Evolutionary conservation across 2,329 filamentous ascomycete species (phyloP), one percentile per base, ranked within the genome.

Genomic region (Periconia digitata): DNA sequence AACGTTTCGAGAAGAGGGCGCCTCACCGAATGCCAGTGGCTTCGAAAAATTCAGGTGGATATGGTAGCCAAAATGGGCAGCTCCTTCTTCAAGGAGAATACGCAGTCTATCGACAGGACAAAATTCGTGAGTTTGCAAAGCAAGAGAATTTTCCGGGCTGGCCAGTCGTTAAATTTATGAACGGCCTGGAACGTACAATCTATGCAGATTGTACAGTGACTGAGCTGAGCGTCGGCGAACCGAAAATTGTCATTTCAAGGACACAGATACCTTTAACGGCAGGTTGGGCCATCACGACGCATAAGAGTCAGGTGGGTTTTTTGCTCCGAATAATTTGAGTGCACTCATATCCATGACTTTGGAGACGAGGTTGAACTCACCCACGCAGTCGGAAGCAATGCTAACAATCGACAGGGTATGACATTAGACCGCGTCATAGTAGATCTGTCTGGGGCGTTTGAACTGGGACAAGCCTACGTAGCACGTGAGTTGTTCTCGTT

Each of bases 281-380:
- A 0, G 84, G 78, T 0, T 87, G 83, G 80, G 84, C 84, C 0
- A 77, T 85, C 58, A 86, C 78, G 0, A 79, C 85, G 2, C 84
- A 87, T 62, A 85, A 84, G 62, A 76, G 76, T 7, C 63, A 67
- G 53, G 62, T 62, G 50, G 15, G 49, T 36, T n/a, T n/a, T n/a
- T n/a, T n/a, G n/a, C n/a, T n/a, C n/a, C 27, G 27, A 32, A 32
- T 27, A 27, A 27, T 13, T 13, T 6, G 24, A 13, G 24, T 13
- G 13, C 24, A 27, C 24, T 27, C 24, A 27, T 27, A 13, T 7
- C 24, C 24, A 27, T 13, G 7, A 13, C 13, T 6, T 27, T 27
- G 6, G 24, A 13, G 6, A 7, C 24, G 13, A 27, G 13, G 24
- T 27, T 6, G n/a, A 32, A n/a, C 20, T 39, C 21, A n/a, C 21